Conservation (phyloP, 345 rosid species). For the Ricinus communis region DNA sequence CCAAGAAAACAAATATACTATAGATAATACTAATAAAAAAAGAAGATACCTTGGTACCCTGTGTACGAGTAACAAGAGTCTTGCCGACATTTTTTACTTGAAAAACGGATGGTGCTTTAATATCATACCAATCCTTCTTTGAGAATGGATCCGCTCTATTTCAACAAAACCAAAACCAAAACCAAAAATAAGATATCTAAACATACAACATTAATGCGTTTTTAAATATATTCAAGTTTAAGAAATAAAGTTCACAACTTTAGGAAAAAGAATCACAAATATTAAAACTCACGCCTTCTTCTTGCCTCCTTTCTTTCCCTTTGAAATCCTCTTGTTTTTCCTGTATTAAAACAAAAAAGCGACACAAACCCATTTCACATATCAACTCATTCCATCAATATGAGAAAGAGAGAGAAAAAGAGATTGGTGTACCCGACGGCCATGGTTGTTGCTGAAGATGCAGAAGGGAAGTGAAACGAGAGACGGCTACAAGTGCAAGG, state of each 20-base stretch:
- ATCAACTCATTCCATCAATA: background rate
- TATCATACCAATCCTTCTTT: slow-evolving; percentile 97
- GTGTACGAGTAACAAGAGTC: slow-evolving; percentile 89
- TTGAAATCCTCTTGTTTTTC: slow-evolving; percentile 96
- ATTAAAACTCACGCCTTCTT: slow-evolving; percentile 75
- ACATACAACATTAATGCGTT: too few relatives aligned
- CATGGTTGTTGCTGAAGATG: background rate
- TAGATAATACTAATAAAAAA: too few relatives aligned
- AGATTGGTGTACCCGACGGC: slow-evolving; percentile 14
- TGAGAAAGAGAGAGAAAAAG: background rate
- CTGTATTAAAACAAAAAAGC: slow-evolving; percentile 28
- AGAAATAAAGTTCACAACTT: background rate
- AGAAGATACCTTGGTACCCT: slow-evolving; percentile 83
- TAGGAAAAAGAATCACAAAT: too few relatives aligned
- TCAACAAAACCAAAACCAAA: background rate
- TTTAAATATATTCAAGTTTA: background rate
- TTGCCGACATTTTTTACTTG: slow-evolving; percentile 67
- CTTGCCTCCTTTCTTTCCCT: slow-evolving; percentile 95
- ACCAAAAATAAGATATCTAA: background rate
- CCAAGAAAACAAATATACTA: too few relatives aligned
- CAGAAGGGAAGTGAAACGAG: background rate
- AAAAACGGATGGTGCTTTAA: slow-evolving; percentile 89
- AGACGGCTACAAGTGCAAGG: background rate
- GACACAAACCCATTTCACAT: background rate
- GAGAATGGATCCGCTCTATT: slow-evolving; percentile 83